Percentiles rank a stretch among this genome's conserved stretches.
Evolutionary conservation across 148 eudicot genomes (phyloP).

Genomic region (Chenopodium quinoa): DNA sequence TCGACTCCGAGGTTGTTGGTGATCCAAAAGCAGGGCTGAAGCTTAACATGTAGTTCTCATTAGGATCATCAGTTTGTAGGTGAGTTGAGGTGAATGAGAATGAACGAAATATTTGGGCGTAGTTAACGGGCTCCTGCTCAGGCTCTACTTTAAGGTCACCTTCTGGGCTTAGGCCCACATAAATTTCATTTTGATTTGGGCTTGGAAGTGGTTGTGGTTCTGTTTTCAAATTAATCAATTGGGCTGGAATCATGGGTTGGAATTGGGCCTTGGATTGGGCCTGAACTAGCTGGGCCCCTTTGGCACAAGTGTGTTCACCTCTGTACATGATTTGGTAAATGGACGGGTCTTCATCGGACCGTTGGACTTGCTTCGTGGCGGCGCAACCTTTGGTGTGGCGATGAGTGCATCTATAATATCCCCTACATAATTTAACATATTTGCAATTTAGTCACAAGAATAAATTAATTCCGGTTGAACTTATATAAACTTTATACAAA

Average conservation of each 20-base stretch:
- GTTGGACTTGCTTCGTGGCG: slow-evolving; percentile 69
- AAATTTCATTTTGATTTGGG: slow-evolving; percentile 19
- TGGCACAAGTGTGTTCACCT: slow-evolving; percentile 55
- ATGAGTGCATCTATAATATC: slow-evolving; percentile 81
- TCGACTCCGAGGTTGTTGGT: slow-evolving; percentile 40
- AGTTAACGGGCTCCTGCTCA: neutral
- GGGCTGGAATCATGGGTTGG: neutral
- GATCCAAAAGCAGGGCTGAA: slow-evolving; percentile 29
- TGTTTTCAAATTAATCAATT: neutral
- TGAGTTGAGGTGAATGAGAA: slow-evolving; percentile 48
- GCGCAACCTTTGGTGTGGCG: slow-evolving; percentile 54
- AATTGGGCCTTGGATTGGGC: slow-evolving; percentile 20
- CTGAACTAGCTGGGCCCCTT: neutral
- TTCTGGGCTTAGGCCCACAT: slow-evolving; percentile 24
- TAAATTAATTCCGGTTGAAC: neutral
- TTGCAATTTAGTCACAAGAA: neutral
- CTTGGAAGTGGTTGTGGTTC: slow-evolving; percentile 10
- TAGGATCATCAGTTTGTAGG: slow-evolving; percentile 30
- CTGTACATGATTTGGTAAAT: slow-evolving; percentile 45
- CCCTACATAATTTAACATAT: slow-evolving; percentile 41
- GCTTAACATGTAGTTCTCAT: slow-evolving; percentile 27
- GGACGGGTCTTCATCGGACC: slow-evolving; percentile 51
- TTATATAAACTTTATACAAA: too few species aligned
- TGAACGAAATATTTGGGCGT: slow-evolving; percentile 33
- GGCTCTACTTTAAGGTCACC: slow-evolving; percentile 25